These are phyloP conservation scores for Xylaria arbuscula DNA, from an alignment of 2,329 filamentous ascomycete species.

Conservation along the genomic window DNA sequence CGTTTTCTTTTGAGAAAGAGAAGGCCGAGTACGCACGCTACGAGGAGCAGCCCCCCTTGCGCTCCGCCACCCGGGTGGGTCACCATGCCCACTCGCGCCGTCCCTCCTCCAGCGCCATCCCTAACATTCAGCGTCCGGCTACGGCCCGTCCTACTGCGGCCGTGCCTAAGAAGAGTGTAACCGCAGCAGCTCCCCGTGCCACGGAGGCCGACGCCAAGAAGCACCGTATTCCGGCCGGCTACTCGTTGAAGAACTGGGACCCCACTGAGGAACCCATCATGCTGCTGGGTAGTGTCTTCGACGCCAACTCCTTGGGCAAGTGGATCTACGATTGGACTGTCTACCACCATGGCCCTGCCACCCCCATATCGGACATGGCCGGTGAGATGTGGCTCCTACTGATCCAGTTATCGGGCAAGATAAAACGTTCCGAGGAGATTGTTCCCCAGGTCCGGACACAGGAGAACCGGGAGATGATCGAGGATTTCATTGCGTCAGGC, in stretches of 20 bases:
- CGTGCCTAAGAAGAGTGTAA: constrained; percentile 54
- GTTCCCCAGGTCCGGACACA: constrained; percentile 76
- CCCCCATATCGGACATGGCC: constrained; percentile 88
- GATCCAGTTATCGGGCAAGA: constrained; percentile 92
- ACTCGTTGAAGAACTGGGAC: constrained; percentile 98
- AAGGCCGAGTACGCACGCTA: constrained; percentile 57
- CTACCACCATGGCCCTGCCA: constrained; percentile 83
- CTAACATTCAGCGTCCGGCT: constrained; percentile 61
- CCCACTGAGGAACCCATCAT: constrained; percentile 93
- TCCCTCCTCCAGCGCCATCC: constrained; percentile 56
- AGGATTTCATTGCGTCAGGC: constrained; percentile 90
- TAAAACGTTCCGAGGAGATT: constrained; percentile 88
- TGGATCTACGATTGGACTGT: constrained; percentile 99
- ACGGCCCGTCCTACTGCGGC: constrained; percentile 62
- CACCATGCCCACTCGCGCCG: constrained; percentile 58
- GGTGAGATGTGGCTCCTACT: constrained; percentile 95
- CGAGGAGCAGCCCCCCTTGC: constrained; percentile 53
- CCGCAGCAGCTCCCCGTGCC: constrained; percentile 55
- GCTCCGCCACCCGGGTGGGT: constrained; percentile 55
- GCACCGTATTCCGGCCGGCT: constrained; percentile 86
- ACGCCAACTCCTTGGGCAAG: constrained; percentile 96
- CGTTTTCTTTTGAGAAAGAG: constrained; percentile 53
- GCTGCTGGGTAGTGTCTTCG: constrained; percentile 93
- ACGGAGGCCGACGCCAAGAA: constrained; percentile 69
- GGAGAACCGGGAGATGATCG: constrained; percentile 82